Conservation (phyloP, 2,329 filamentous ascomycete genomes). For the Penicillium brasilianum region DNA sequence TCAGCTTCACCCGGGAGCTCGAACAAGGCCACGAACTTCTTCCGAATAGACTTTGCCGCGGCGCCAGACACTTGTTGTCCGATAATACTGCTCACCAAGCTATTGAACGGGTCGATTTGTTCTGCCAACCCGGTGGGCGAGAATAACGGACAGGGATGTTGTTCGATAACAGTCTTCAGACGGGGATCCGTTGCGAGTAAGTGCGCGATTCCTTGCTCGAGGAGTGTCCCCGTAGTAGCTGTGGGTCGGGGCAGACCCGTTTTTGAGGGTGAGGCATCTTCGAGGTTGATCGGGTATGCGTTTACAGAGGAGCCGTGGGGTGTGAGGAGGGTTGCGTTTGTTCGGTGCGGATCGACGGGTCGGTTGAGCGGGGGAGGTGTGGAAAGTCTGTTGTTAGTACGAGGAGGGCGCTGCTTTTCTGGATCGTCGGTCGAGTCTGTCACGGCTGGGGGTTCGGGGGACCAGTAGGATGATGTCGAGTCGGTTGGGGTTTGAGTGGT, state of each 20-base stretch:
- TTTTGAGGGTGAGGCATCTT: slow-evolving; percentile 48
- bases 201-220: slow-evolving; percentile 76
- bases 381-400: slow-evolving; percentile 48
- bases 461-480: slow-evolving; percentile 27
- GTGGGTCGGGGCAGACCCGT: slow-evolving; percentile 48
- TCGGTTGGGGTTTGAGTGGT: slow-evolving; percentile 14
- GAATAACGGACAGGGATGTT: slow-evolving; percentile 78
- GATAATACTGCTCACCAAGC: slow-evolving; percentile 84
- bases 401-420: slow-evolving; percentile 32
- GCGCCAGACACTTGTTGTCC: slow-evolving; percentile 95
- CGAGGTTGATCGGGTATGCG: slow-evolving; percentile 51
- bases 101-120: slow-evolving; percentile 84
- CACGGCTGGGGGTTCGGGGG: slow-evolving; percentile 23
- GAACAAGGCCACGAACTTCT: slow-evolving; percentile 81
- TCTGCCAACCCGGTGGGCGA: slow-evolving; percentile 81
- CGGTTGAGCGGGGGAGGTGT: slow-evolving; percentile 51
- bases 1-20: slow-evolving; percentile 37
- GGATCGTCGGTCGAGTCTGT: slow-evolving; percentile 36
- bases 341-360: slow-evolving; percentile 54
- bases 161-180: slow-evolving; percentile 72
- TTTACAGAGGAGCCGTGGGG: slow-evolving; percentile 53
- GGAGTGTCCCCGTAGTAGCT: slow-evolving; percentile 71
- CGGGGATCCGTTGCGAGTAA: slow-evolving; percentile 74
- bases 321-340: slow-evolving; percentile 55
- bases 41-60: slow-evolving; percentile 86